A percentile compares a stretch with the other conserved stretches of the same genome.
Conservation (phyloP, 1,284 basidiomycete species). For the Melampsora occidentalis region DNA sequence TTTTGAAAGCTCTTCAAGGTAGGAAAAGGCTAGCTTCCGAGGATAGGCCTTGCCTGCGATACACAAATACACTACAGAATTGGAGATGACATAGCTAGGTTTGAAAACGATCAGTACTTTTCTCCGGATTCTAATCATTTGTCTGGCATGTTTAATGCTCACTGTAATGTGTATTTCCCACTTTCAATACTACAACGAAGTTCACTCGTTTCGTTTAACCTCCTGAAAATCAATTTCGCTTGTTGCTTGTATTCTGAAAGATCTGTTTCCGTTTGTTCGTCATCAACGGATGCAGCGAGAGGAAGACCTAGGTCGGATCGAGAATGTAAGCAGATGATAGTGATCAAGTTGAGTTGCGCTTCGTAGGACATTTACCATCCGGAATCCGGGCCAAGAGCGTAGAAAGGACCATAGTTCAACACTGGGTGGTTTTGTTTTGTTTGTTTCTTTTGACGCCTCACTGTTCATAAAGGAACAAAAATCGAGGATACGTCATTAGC, state of each 20-base stretch:
- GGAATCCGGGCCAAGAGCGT: conserved; percentile 86
- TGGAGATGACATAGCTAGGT: conserved; percentile 82
- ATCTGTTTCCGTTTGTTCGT: conserved; percentile 64
- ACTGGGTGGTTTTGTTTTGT: too few relatives aligned
- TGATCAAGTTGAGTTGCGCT: neutral
- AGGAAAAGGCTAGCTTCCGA: conserved; percentile 94
- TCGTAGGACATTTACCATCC: conserved; percentile 59
- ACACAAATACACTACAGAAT: conserved; percentile 90
- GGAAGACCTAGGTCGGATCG: conserved; percentile 62
- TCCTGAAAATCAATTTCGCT: conserved; percentile 90
- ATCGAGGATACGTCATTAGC: too few relatives aligned
- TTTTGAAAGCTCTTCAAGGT: conserved; percentile 92
- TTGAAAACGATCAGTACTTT: neutral
- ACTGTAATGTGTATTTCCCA: conserved; percentile 91
- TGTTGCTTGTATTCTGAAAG: conserved; percentile 78
- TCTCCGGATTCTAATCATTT: too few relatives aligned
- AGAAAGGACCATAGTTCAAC: conserved; percentile 72
- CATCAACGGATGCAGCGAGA: conserved; percentile 88
- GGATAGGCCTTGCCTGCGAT: conserved; percentile 97
- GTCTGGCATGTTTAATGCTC: conserved; percentile 46
- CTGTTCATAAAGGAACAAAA: too few relatives aligned
- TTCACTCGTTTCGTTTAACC: conserved; percentile 88
- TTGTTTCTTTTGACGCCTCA: too few relatives aligned
- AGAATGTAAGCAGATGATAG: neutral
- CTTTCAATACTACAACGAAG: conserved; percentile 95